A percentile compares a stretch with the other conserved stretches of the same genome.
phyloP scores from a whole-genome alignment of 208 protist species.

The Trypanosoma theileri region DNA sequence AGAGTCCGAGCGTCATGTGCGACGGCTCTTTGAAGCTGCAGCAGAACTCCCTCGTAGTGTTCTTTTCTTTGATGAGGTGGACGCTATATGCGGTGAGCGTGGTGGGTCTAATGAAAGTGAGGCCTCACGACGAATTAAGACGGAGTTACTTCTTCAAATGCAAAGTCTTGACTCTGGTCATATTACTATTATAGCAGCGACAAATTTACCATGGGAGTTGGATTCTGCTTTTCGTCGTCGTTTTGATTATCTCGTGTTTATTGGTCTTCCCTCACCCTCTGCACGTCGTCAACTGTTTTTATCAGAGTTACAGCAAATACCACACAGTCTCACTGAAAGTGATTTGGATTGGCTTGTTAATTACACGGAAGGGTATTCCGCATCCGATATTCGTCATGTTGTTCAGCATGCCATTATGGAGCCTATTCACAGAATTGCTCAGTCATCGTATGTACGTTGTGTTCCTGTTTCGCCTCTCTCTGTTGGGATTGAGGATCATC shows the following conservation, averaged over 20 bases:
- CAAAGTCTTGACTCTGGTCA: conserved; percentile 41
- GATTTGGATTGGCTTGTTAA: conserved; percentile 49
- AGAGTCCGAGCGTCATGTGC: conserved; percentile 95
- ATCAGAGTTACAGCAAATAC: conserved; percentile 34
- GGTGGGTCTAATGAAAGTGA: conserved; percentile 78
- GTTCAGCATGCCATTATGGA: conserved; percentile 93
- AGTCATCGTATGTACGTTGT: conserved; percentile 31
- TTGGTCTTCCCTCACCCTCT: conserved; percentile 57
- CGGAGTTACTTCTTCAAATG: conserved; percentile 98
- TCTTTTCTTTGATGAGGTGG: conserved; percentile 95
- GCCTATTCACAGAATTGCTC: conserved; percentile 85
- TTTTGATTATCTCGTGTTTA: conserved; percentile 89
- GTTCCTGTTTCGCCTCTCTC: neutral
- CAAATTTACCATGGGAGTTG: conserved; percentile 92
- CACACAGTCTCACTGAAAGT: conserved; percentile 35
- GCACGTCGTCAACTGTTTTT: conserved; percentile 41
- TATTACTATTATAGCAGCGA: conserved; percentile 87
- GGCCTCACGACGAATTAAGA: conserved; percentile 97
- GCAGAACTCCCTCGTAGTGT: conserved; percentile 54
- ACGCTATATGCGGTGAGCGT: conserved; percentile 85
- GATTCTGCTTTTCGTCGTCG: conserved; percentile 86
- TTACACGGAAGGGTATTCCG: conserved; percentile 77
- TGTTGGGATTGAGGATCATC: neutral
- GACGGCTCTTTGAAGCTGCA: conserved; percentile 89
- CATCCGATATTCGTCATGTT: conserved; percentile 91